Evolutionary conservation across 352 stramenopile genomes (phyloP), one percentile per base, ranked within the genome.

Genomic region (Phytopythium oedochilum): DNA sequence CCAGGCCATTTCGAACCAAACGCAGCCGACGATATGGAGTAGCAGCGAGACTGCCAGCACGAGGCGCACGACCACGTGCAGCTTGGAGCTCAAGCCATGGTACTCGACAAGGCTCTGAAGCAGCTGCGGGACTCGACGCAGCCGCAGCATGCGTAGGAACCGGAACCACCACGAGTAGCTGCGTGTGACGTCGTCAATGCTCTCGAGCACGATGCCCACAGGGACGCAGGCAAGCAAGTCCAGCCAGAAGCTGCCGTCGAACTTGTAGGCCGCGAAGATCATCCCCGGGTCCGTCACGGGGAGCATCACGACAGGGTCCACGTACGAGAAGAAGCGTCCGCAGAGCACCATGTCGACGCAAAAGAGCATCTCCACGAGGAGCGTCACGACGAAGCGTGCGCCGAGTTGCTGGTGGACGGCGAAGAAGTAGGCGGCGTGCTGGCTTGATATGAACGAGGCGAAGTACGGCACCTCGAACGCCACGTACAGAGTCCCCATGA

Each of bases 391-490:
- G 54, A 78, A 88, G 1, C 78, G 57, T 1, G 46, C 17, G 0
- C 62, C 63, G 15, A 78, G 47, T 15, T 73, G 66, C 42, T 66
- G 63, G 0, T 64, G 52, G 0, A 76, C 70, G 1, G 61, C 47
- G n/a, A 88, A 81, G 26, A 81, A 66, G 25, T 66, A 48, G 34
- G 84, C 60, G 0, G 78, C 68, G 44, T 87, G 60, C 29, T 70
- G 55, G 34, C 76, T 87, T 0, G 69, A 77, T 32, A 86, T 68
- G 52, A 92, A 90, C 1, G 83, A 65, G 12, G 82, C 64, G 40
- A 79, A 88, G 38, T 86, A 90, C 5, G 82, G 82, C 1, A 92
- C 77, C 65, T 88, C 79, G 26, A 90, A 85, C 0, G 73, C 73
- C 5, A 89, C 52, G 39, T 66, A 88, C 17, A 89, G 50, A 26